Evolutionary conservation across 2,329 filamentous ascomycete genomes (phyloP), one percentile per base, ranked within the genome.

Genomic region (Ophiobolus disseminans): DNA sequence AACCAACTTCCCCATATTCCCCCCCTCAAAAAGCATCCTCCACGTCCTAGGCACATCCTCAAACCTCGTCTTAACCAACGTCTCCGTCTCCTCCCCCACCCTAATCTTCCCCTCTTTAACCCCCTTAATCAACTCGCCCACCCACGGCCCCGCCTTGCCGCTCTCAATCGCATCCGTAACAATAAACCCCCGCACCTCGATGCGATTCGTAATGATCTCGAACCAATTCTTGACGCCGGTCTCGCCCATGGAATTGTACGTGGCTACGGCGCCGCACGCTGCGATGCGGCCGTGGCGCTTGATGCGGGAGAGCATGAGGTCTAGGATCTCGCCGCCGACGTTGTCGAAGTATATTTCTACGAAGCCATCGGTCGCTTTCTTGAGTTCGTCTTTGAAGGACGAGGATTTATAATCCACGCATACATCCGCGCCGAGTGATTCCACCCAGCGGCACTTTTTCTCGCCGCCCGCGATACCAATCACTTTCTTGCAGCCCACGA

Each of bases 351-450:
- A 81, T 6, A 82, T 70, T 11, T 83, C 78, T 1, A 80, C 80
- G 57, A 75, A 79, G n/a, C 75, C 74, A 2, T 76, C 73, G 0
- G 80, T 81, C 3, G 73, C 79, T 8, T 73, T 71, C 48, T 68
- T 66, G 2, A 84, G 69, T 19, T 82, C 74, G 43, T 77, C 58
- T 31, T 72, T 69, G 57, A 82, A 84, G 2, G 69, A 68, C 1
- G 73, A 48, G 5, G 70, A 69, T 60, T 82, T 81, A 67, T 84
- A 84, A 70, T 84, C 81, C 47, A 85, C 55, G 58, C 80, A 82
- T 5, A 76, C 65, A 60, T 85, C 80, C 5, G 79, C 80, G 5
- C 81, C 81, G 1, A 83, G 70, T 36, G 66, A 67, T 48, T 79
- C 75, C 1, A 82, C 77, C 75, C 77, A 80, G 16, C 64, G 62